A percentile compares a stretch with the other conserved stretches of the same genome.
phyloP scores from a whole-genome alignment of 306 rosid genomes.

The Benincasa hispida region DNA sequence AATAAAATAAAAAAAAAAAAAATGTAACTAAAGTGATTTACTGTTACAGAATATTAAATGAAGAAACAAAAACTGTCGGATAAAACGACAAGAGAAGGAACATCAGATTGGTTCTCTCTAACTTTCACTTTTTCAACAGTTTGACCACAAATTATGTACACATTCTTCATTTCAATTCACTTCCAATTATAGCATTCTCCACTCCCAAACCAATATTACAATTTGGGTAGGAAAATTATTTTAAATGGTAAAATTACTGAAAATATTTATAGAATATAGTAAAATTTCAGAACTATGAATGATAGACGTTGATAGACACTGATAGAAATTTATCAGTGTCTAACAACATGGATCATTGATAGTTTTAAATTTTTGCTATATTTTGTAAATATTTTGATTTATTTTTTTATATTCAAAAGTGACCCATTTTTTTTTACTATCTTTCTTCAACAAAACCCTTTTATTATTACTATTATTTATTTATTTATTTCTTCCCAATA shows the following conservation, averaged over 20 bases:
- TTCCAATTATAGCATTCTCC: background rate
- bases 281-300: no score
- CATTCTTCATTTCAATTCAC: background rate
- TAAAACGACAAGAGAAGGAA: conserved; percentile 5
- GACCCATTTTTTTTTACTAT: no score
- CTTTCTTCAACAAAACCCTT: background rate
- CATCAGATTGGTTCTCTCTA: background rate
- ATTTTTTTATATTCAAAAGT: no score
- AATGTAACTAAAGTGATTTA: background rate
- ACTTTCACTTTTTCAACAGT: conserved; percentile 5
- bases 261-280: no score
- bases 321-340: no score
- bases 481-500: background rate
- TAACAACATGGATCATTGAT: no score
- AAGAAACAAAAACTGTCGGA: background rate
- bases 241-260: no score
- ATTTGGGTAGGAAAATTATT: no score
- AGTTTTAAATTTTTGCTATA: no score
- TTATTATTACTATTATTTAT: no score
- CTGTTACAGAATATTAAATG: conserved; percentile 1
- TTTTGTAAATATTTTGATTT: no score
- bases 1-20: background rate
- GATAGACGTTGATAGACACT: no score
- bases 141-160: background rate
- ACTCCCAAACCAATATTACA: background rate